Evolutionary conservation across 1,284 basidiomycete genomes (phyloP).

Genomic region (Cryptococcus sp.): DNA sequence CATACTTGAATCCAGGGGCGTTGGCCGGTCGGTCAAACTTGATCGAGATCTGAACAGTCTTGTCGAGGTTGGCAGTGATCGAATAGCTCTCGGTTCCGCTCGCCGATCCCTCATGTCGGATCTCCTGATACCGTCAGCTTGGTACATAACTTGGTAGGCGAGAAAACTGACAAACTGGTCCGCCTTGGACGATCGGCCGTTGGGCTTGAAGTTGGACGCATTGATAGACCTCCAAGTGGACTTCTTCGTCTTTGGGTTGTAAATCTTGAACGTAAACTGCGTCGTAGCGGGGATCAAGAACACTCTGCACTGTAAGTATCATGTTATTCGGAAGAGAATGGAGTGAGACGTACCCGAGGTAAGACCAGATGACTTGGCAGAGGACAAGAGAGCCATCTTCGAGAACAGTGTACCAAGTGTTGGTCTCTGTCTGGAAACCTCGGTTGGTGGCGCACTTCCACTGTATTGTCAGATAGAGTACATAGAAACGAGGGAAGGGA

Average conservation of each 20-base stretch:
- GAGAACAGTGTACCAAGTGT: conserved; percentile 78
- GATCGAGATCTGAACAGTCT: conserved; percentile 74
- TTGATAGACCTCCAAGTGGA: conserved; percentile 85
- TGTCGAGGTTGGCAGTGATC: conserved; percentile 72
- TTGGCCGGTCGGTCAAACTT: conserved; percentile 62
- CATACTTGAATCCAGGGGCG: conserved; percentile 87
- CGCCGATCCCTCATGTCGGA: conserved; percentile 63
- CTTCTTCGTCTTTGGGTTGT: conserved; percentile 72
- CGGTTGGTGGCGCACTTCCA: conserved; percentile 67
- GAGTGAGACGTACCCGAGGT: conserved; percentile 68
- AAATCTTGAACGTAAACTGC: conserved; percentile 91
- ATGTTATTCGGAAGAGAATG: too few relatives aligned
- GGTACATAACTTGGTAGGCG: neutral
- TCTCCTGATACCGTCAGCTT: conserved; percentile 35
- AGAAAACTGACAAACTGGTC: conserved; percentile 66
- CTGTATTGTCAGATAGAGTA: conserved; percentile 13
- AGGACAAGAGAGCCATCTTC: conserved; percentile 77
- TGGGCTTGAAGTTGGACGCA: conserved; percentile 69
- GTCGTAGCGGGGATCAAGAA: conserved; percentile 63
- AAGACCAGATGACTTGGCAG: conserved; percentile 92
- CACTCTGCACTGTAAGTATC: conserved; percentile 42
- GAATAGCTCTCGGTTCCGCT: conserved; percentile 64
- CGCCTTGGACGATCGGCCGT: conserved; percentile 83
- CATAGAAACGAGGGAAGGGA: conserved; percentile 58
- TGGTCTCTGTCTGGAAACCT: conserved; percentile 90